Percentiles rank a stretch among this genome's conserved stretches.
Evolutionary conservation across 2,329 filamentous ascomycete species (phyloP).

Genomic region (Thelonectria rubi): DNA sequence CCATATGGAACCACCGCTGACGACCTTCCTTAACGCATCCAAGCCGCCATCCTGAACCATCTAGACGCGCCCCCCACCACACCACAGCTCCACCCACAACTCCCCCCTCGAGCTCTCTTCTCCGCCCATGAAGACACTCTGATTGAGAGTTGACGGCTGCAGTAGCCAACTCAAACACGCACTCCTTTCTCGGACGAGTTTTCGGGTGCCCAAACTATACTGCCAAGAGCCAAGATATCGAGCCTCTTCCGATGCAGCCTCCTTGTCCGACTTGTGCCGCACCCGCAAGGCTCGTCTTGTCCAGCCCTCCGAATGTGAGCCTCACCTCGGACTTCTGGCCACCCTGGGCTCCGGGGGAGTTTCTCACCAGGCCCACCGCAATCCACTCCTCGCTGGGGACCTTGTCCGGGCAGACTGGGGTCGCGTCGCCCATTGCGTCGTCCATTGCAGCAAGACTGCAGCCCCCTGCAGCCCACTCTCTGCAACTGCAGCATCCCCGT

Average conservation of each 20-base stretch:
- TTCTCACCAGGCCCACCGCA: conserved; percentile 20
- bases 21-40: conserved; percentile 30
- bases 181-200: conserved; percentile 4
- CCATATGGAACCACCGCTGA: conserved; percentile 35
- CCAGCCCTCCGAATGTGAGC: neutral
- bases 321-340: conserved; percentile 8
- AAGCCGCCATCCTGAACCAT: conserved; percentile 25
- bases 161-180: neutral
- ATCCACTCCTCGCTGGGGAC: conserved; percentile 29
- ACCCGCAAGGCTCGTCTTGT: neutral
- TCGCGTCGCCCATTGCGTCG: conserved; percentile 35
- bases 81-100: conserved; percentile 28
- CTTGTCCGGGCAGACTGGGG: conserved; percentile 41
- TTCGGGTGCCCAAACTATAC: conserved; percentile 14
- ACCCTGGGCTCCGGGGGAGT: conserved; percentile 12
- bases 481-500: conserved; percentile 34
- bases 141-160: conserved; percentile 19
- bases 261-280: neutral
- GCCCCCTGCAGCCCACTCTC: conserved; percentile 25
- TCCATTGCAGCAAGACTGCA: conserved; percentile 33
- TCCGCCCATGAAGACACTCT: conserved; percentile 8
- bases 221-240: conserved; percentile 14
- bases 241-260: neutral
- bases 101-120: conserved; percentile 10
- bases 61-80: conserved; percentile 25